These are phyloP conservation scores for Pyrus betulifolia DNA, from an alignment of 306 rosid genomes.

Conservation along the genomic window DNA sequence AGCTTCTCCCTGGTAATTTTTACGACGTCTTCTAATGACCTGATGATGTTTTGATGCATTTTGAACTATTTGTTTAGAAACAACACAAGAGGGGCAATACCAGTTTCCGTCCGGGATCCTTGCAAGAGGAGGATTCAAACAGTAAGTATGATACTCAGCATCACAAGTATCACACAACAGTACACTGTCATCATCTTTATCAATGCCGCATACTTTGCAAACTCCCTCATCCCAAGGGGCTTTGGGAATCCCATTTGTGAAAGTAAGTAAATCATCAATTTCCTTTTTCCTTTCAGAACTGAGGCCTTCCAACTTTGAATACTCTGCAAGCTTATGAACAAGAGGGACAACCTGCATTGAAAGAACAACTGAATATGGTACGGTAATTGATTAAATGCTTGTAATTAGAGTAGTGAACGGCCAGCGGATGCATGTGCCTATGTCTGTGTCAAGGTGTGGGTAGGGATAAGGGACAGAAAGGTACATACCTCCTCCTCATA, in stretches of 20 bases:
- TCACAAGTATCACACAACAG: constrained; percentile 93
- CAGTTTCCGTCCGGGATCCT: constrained; percentile 99
- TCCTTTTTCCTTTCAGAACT: constrained; percentile 60
- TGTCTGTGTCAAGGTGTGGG: not conserved
- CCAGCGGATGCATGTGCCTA: not conserved
- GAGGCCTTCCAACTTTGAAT: constrained; percentile 52
- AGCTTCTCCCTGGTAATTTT: constrained; percentile 66
- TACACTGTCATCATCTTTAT: constrained; percentile 97
- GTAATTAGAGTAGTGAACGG: not conserved
- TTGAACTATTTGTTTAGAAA: constrained; percentile 47
- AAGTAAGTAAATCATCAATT: constrained; percentile 49
- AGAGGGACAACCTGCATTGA: constrained; percentile 60
- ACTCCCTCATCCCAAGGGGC: constrained; percentile 99
- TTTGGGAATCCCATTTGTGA: constrained; percentile 68
- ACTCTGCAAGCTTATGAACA: constrained; percentile 48
- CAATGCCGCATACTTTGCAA: constrained; percentile 98
- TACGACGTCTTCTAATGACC: constrained; percentile 40
- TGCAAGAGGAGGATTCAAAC: constrained; percentile 97
- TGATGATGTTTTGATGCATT: constrained; percentile 32
- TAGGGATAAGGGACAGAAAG: not conserved
- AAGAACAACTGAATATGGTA: constrained; percentile 1
- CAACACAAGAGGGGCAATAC: constrained; percentile 96
- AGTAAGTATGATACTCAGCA: constrained; percentile 98
- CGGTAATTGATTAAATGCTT: not conserved
- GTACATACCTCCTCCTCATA: constrained; percentile 67